Base-by-base conservation (phyloP, 78 protist genomes). In the Planoprotostelium fungivorum region DNA sequence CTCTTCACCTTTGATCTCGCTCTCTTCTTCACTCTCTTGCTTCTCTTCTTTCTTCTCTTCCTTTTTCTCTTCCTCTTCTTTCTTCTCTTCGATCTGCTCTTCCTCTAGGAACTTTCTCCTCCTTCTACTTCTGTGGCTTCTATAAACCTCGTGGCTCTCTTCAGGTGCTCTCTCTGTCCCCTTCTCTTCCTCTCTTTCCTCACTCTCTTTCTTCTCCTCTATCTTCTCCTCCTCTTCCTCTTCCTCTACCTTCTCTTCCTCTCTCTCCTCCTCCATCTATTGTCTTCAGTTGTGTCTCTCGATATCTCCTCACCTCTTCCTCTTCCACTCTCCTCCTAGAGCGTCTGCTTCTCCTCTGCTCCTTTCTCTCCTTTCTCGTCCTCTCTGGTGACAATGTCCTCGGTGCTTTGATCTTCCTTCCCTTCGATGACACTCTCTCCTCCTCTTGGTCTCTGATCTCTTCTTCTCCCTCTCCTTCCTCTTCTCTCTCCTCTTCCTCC, bases 191-290 rank as follows among this genome's bases (percentile, higher is more conserved):
- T 35, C 63, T 39, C 51, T 86, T 37, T 16, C 84, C 36, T 31
- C 35, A 35, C 31, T 88, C 29, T 88, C 89, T 89, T 36, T 84
- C 91, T 34, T 37, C 83, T 90, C 38, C 5, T n/a, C 73, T 63
- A 37, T 34, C 35, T 35, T 1, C 83, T 38, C 28, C 25, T 34
- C 84, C 85, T 35, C 87, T 83, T 88, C 89, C 87, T 89, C 87
- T 84, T 34, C 37, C 37, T 89, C 84, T 84, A 0, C 51, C 34
- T 88, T 86, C 31, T 29, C 29, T 29, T 73, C 36, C 29, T 73
- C 36, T 73, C 29, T 29, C 29, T 29, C 84, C 63, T 63, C 83
- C 34, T 16, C 88, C 29, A 25, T 16, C 84, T 5, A 16, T 87
- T 10, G 31, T 10, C 9, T 16, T 36, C n/a, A n/a, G n/a, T n/a